These are phyloP conservation scores for Calocera viscosa DNA, from an alignment of 768 basidiomycete species.

Conservation along the genomic window DNA sequence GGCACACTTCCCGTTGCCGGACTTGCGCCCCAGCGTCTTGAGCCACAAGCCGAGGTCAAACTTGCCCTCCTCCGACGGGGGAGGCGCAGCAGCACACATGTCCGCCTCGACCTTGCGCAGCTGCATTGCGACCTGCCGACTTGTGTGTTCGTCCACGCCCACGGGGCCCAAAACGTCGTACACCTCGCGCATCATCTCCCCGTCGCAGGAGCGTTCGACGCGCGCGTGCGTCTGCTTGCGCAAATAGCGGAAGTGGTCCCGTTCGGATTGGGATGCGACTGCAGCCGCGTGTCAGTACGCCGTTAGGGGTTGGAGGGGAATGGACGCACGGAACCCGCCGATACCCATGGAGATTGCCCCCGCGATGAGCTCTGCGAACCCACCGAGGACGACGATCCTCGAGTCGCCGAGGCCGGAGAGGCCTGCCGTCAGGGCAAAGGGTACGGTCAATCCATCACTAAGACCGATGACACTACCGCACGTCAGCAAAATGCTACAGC, in stretches of 20 bases:
- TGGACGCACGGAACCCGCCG: slow-evolving; percentile 62
- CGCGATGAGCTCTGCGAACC: slow-evolving; percentile 89
- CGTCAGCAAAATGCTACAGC: slow-evolving; percentile 5
- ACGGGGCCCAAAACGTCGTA: slow-evolving; percentile 74
- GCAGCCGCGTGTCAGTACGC: not conserved
- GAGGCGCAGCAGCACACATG: slow-evolving; percentile 15
- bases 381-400: slow-evolving; percentile 83
- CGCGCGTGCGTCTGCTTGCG: slow-evolving; percentile 60
- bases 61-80: slow-evolving; percentile 1
- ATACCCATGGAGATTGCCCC: slow-evolving; percentile 98
- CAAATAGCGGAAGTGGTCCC: slow-evolving; percentile 83
- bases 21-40: not conserved
- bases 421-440: slow-evolving; percentile 82
- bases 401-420: slow-evolving; percentile 81
- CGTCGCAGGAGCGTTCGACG: slow-evolving; percentile 77
- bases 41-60: not conserved
- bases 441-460: slow-evolving; percentile 80
- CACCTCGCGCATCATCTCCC: slow-evolving; percentile 95
- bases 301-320: not conserved
- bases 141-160: slow-evolving; percentile 75
- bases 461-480: slow-evolving; percentile 66
- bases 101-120: slow-evolving; percentile 37
- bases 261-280: slow-evolving; percentile 88
- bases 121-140: slow-evolving; percentile 61
- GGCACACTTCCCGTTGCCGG: not conserved